Percentiles rank a stretch among this genome's conserved stretches.
Evolutionary conservation across 2,329 filamentous ascomycete genomes (phyloP).

Genomic region (Gnomoniopsis smithogilvyi): DNA sequence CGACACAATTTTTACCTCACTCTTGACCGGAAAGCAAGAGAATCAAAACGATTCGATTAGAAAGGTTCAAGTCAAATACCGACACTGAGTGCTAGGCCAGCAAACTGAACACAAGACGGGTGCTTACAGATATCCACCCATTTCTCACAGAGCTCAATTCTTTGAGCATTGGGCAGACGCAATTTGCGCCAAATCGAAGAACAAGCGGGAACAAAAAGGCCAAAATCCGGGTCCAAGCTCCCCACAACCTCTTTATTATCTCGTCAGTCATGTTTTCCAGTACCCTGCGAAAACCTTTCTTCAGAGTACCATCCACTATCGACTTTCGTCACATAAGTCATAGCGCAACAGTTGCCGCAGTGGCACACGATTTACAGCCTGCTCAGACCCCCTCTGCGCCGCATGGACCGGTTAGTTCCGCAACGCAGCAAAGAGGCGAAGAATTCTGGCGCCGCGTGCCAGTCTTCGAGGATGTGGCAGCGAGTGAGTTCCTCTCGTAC

Average conservation of each 20-base stretch:
- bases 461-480: slow-evolving; percentile 45
- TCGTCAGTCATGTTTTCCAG: not conserved
- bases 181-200: too few relatives aligned
- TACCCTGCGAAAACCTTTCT: not conserved
- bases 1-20: too few relatives aligned
- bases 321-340: not conserved
- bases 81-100: too few relatives aligned
- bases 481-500: slow-evolving; percentile 49
- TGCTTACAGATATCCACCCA: too few relatives aligned
- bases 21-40: too few relatives aligned
- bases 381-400: not conserved
- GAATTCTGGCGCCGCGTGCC: slow-evolving; percentile 51
- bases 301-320: not conserved
- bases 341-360: not conserved
- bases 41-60: too few relatives aligned
- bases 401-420: not conserved
- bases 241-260: not conserved
- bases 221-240: not conserved
- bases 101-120: too few relatives aligned
- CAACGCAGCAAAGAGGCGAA: slow-evolving; percentile 17
- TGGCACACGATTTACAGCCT: not conserved
- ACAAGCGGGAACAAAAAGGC: not conserved
- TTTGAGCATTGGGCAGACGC: too few relatives aligned
- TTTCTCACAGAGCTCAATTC: too few relatives aligned
- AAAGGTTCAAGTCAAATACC: too few relatives aligned